Evolutionary conservation across 1,139 yeast genomes (phyloP).

Genomic region (Candida freyschussii): DNA sequence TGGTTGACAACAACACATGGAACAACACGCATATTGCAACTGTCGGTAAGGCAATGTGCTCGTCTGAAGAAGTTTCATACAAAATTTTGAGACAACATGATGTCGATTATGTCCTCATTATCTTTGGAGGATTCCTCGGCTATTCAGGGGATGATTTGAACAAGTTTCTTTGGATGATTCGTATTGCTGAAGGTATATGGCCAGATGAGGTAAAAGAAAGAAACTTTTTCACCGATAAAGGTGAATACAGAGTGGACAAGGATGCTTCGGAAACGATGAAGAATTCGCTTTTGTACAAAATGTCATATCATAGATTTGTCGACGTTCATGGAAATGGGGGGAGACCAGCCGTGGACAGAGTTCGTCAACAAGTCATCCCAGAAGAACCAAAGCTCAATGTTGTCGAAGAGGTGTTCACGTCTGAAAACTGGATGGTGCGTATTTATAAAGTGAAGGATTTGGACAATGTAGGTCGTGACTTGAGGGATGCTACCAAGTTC

Average conservation of each 20-base stretch:
- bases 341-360: slow-evolving; percentile 74
- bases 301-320: slow-evolving; percentile 85
- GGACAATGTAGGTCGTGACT: slow-evolving; percentile 82
- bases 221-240: slow-evolving; percentile 73
- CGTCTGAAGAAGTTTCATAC: slow-evolving; percentile 82
- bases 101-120: slow-evolving; percentile 88
- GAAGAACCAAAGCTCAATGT: slow-evolving; percentile 62
- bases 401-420: slow-evolving; percentile 90
- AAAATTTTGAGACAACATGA: slow-evolving; percentile 86
- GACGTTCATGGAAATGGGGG: slow-evolving; percentile 52
- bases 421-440: slow-evolving; percentile 96
- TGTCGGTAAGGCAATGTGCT: slow-evolving; percentile 98
- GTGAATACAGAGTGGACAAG: slow-evolving; percentile 85
- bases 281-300: slow-evolving; percentile 88
- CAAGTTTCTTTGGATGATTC: slow-evolving; percentile 98
- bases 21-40: slow-evolving; percentile 99
- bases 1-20: slow-evolving; percentile 99
- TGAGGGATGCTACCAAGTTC: slow-evolving; percentile 44
- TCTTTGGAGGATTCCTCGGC: slow-evolving; percentile 93
- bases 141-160: slow-evolving; percentile 96
- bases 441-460: slow-evolving; percentile 87
- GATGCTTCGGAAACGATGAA: slow-evolving; percentile 81
- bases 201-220: slow-evolving; percentile 93
- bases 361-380: slow-evolving; percentile 75
- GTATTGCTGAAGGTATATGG: slow-evolving; percentile 99